Base-by-base conservation (phyloP, 805 yeast species). In the Lipomyces yamadae region DNA sequence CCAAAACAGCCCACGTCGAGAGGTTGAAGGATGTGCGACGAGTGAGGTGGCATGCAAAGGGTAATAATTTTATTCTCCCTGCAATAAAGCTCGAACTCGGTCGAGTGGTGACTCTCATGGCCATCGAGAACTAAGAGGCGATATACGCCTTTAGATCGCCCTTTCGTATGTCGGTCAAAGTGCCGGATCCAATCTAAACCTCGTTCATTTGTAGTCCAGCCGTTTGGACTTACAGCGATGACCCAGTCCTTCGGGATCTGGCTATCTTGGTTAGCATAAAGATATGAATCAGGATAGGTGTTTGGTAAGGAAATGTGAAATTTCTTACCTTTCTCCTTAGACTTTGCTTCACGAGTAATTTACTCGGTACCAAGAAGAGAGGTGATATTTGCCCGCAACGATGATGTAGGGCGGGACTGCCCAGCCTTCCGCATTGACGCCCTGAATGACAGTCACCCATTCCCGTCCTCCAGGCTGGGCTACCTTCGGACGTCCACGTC, bases 91-190 rank as follows among this genome's bases (percentile, higher is more conserved):
- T 53, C 39, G 45, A 63, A 63, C 4, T 0, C 45, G 0, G 60
- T 37, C 15, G 64, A 63, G 34, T 29, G 60, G 60, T 63, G 66
- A 59, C 64, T 58, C 37, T 63, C 64, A 45, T 63, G 66, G 30
- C 66, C 58, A 30, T 63, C 64, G 32, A 63, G 42, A 34, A 60
- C 39, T 18, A 33, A 33, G 13, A 63, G 39, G 18, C 66, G 66
- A 59, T 63, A 55, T 11, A 2, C 13, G 33, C 66, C 66, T 7
- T 18, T 63, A 8, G 60, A 45, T 24, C 64, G 60, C 35, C 8
- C 29, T 11, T 35, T 54, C n/a, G 45, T 39, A 39, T 39, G 33
- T 64, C 60, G 15, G 30, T 59, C 64, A 33, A 63, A 63, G 24
- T 48, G 58, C 50, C 37, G 34, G 11, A 57, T 57, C 61, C 55